Base-by-base conservation (phyloP, 306 rosid genomes). In the Senna siamea region DNA sequence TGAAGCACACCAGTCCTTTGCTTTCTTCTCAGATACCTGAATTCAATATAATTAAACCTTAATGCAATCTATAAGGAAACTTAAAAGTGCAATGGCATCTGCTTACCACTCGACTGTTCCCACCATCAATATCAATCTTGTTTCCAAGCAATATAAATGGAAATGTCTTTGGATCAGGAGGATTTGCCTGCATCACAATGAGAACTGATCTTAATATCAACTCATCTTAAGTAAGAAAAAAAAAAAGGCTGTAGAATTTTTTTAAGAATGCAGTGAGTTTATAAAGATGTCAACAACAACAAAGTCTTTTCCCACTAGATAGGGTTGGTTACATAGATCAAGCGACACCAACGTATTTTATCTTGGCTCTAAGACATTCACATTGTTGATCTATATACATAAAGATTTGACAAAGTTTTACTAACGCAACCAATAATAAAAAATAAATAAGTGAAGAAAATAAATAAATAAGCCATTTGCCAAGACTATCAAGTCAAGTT, bases 71-170 rank as follows among this genome's bases (percentile, higher is more conserved):
- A 40, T 15, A 65, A 55, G n/a, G n/a, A 75, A 51, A 65, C 15
- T 44, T 1, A 32, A n/a, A 63, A 26, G 17, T 13, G 44, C 67
- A 47, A 75, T 30, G 14, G 47, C 40, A 53, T 69, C 50, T 66
- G 20, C 97, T 69, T 86, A 93, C 97, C 97, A 93, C 98, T 72
- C 97, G 85, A 84, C 97, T 93, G 74, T 90, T 93, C 64, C 95
- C 98, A 69, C 97, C 98, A 80, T 93, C 97, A 43, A 93, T 89
- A 85, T 93, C 96, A 77, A 93, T 80, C 91, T 93, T 93, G 87
- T 93, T 93, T 81, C 96, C 98, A 47, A 93, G 97, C 83, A 90
- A 83, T 74, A 87, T 88, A 75, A 93, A 90, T 0, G 98, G 98
- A 81, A 93, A 93, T 6, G 79, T 80, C 79, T 69, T 85, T 15